Base-by-base conservation (phyloP, 345 rosid genomes). In the Noccaea caerulescens region DNA sequence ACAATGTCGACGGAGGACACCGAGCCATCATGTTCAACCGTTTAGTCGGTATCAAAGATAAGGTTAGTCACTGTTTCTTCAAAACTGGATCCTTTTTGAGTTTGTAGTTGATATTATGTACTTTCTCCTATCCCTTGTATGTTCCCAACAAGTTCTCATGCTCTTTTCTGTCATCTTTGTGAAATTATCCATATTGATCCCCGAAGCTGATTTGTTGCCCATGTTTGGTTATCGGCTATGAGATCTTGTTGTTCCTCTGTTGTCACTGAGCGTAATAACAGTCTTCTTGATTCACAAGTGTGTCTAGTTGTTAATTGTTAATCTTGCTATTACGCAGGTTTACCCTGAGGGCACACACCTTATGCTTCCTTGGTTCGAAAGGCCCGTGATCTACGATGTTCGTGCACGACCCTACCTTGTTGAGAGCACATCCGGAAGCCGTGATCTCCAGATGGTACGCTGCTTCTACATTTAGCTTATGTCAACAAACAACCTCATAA, bases 331-430 rank as follows among this genome's bases (percentile, higher is more conserved):
- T 44, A 38, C 72, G 77, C 79, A 92, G 97, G 97, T 90, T 60
- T 92, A 88, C 76, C 91, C 91, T 10, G 98, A 92, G 71, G 98
- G 98, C 33, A 92, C 98, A 12, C 98, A 92, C 77, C 77, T 90
- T 55, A 90, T 88, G 85, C 7, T 90, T 73, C 98, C 91, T 12
- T 90, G 93, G 95, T 84, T 92, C 65, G 95, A 92, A 76, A 84
- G 95, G 78, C 93, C 93, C 2, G 65, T 84, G 67, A 92, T 90
- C 58, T 93, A 90, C 77, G 97, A 93, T 47, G 96, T 92, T 13
- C 89, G 95, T 14, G 96, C 98, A 10, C 84, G 93, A 76, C 91
- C 97, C 41, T 85, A 90, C 78, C 78, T 85, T 47, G 91, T 90
- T 32, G 96, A 92, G 84, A 88, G 93, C 69, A 90, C 90, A 30